phyloP scores from a whole-genome alignment of 345 rosid species.

The Eucalyptus grandis region DNA sequence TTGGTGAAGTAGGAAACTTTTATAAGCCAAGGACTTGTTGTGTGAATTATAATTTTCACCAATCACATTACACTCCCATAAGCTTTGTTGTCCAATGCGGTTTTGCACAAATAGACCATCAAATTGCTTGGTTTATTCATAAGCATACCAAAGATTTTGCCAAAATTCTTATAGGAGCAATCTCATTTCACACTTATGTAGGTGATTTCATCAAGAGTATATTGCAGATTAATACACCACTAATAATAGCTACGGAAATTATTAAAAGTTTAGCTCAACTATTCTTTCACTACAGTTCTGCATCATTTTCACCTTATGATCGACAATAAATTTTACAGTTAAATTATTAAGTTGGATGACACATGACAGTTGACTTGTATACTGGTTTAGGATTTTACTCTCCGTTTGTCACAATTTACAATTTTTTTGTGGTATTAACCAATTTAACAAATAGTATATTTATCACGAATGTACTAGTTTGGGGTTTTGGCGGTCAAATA shows the following conservation, averaged over 20 bases:
- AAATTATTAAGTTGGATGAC: too few species aligned
- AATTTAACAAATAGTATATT: too few species aligned
- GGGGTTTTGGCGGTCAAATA: too few species aligned
- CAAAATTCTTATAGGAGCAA: background rate
- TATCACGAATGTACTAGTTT: too few species aligned
- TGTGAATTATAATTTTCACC: background rate
- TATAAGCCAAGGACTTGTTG: background rate
- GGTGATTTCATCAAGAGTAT: background rate
- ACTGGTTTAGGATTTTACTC: too few species aligned
- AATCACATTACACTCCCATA: background rate
- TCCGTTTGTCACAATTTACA: rapidly evolving
- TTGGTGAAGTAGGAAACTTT: background rate
- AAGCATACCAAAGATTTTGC: background rate
- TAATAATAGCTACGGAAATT: background rate
- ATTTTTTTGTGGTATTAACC: too few species aligned
- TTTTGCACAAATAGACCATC: background rate
- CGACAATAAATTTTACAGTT: background rate
- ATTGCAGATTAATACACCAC: background rate
- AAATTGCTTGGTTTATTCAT: background rate
- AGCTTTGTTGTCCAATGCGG: background rate
- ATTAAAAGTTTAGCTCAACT: too few species aligned
- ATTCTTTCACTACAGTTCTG: background rate
- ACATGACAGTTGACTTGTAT: too few species aligned
- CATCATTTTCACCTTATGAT: background rate
- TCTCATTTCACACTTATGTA: background rate